Conservation (phyloP, 768 basidiomycete genomes). For the Podaxis pistillaris region DNA sequence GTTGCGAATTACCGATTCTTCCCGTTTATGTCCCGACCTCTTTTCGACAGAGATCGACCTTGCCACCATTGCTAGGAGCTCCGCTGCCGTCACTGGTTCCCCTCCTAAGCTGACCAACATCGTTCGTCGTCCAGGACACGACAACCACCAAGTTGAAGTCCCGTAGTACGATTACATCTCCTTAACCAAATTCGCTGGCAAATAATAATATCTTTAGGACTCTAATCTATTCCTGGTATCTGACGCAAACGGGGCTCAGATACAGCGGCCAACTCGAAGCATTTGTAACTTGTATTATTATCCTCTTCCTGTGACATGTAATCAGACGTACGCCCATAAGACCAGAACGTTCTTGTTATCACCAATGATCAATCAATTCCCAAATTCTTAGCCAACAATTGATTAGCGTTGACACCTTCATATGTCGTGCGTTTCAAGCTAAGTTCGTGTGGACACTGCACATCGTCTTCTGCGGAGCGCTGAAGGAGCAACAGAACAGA, state of each 20-base stretch:
- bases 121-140: neutral
- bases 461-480: too few species aligned
- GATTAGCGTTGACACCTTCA: too few species aligned
- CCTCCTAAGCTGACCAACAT: constrained; percentile 27
- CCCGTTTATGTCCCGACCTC: neutral
- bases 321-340: too few species aligned
- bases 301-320: neutral
- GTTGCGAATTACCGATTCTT: neutral
- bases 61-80: constrained; percentile 79
- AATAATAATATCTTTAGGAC: neutral
- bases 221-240: neutral
- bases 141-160: neutral
- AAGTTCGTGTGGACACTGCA: too few species aligned
- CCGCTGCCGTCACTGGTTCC: constrained; percentile 63
- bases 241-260: neutral
- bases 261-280: neutral
- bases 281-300: neutral
- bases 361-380: neutral
- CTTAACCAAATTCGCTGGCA: neutral
- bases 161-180: neutral
- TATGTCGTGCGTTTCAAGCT: too few species aligned
- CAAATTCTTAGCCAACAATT: too few species aligned
- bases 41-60: constrained; percentile 52
- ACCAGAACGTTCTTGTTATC: neutral
- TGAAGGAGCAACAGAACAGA: too few species aligned